A percentile compares a stretch with the other conserved stretches of the same genome.
Conservation (phyloP, 148 eudicot genomes). For the Dianthus caryophyllus region DNA sequence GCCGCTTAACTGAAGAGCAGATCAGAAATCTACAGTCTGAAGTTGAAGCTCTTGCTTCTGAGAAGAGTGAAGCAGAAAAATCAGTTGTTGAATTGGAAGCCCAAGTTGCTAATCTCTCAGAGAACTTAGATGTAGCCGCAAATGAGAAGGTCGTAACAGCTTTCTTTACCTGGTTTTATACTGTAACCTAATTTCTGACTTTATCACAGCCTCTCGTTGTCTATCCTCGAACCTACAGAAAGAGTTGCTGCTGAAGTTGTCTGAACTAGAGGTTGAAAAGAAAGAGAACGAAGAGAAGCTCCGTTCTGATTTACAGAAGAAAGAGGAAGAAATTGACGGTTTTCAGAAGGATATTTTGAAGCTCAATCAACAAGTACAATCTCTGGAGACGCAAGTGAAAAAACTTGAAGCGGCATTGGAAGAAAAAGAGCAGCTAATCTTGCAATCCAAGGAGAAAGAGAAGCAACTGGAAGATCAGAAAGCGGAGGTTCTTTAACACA, state of each 20-base stretch:
- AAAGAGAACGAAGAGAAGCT: constrained; percentile 53
- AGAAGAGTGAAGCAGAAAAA: constrained; percentile 50
- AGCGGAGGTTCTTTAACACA: constrained; percentile 48
- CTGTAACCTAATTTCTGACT: background rate
- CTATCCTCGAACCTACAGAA: constrained; percentile 43
- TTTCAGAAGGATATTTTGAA: constrained; percentile 52
- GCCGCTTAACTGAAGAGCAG: constrained; percentile 71
- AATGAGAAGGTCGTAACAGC: constrained; percentile 51
- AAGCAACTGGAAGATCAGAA: constrained; percentile 56
- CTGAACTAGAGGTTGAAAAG: constrained; percentile 50
- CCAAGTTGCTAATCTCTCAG: constrained; percentile 44
- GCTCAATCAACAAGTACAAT: constrained; percentile 37
- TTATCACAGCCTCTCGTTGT: constrained; percentile 11
- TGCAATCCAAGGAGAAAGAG: constrained; percentile 47
- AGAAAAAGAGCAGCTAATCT: constrained; percentile 64
- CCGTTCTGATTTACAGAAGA: constrained; percentile 47
- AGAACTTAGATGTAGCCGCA: constrained; percentile 46
- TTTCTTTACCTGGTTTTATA: background rate
- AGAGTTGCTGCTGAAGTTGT: constrained; percentile 46
- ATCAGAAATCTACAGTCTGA: constrained; percentile 61
- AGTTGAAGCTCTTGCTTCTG: constrained; percentile 46
- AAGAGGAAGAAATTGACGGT: constrained; percentile 51
- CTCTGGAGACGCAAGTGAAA: constrained; percentile 50
- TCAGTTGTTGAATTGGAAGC: constrained; percentile 48
- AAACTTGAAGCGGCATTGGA: constrained; percentile 39